Conservation (phyloP, 148 eudicot genomes). For the Arbutus unedo region DNA sequence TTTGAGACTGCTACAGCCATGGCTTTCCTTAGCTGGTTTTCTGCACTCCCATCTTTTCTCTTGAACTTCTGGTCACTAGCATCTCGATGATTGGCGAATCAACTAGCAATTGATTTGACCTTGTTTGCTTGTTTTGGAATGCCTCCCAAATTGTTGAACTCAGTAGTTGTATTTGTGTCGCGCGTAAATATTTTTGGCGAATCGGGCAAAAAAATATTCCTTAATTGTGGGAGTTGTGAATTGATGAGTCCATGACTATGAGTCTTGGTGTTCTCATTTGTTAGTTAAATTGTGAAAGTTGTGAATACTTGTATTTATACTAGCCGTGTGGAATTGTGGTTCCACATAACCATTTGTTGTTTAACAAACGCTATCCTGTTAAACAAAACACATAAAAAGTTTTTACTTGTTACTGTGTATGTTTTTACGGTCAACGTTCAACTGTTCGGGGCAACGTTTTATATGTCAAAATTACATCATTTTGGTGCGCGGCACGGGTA, state of each 20-base stretch:
- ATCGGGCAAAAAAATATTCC: neutral
- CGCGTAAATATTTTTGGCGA: neutral
- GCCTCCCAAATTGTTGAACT: neutral
- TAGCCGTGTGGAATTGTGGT: too few relatives aligned
- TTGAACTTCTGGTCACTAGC: conserved; percentile 92
- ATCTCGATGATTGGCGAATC: conserved; percentile 37
- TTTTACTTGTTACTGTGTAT: too few relatives aligned
- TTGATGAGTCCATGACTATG: neutral
- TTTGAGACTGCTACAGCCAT: conserved; percentile 89
- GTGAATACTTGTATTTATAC: too few relatives aligned
- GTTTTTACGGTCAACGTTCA: too few relatives aligned
- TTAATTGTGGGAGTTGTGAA: neutral
- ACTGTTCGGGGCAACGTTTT: too few relatives aligned
- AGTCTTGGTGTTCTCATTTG: neutral
- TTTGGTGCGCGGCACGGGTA: too few relatives aligned
- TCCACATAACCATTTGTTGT: too few relatives aligned
- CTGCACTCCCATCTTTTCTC: conserved; percentile 77
- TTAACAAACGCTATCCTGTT: too few relatives aligned
- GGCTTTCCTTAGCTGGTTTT: conserved; percentile 93
- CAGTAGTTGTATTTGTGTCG: neutral
- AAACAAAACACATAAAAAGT: too few relatives aligned
- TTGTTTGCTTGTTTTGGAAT: neutral
- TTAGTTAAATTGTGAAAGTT: neutral
- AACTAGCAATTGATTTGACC: conserved; percentile 1
- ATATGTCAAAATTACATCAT: too few relatives aligned